Evolutionary conservation across 805 yeast genomes (phyloP).

Genomic region (Wickerhamomyces tratensis): DNA sequence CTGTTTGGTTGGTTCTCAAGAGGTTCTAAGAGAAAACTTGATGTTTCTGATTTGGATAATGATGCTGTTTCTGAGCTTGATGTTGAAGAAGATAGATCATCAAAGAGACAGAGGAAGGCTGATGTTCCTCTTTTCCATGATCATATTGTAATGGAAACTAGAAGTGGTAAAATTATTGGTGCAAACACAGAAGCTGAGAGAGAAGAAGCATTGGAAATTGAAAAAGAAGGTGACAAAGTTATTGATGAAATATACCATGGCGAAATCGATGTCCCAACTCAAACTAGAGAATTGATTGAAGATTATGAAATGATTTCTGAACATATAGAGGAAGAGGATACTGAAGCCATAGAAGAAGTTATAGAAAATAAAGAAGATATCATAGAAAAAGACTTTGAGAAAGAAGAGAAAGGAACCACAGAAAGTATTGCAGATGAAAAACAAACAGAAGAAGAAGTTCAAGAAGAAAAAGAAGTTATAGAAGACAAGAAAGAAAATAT

Average conservation of each 20-base stretch:
- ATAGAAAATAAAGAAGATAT: no score
- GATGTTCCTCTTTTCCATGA: neutral
- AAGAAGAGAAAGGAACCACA: neutral
- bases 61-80: neutral
- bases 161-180: conserved; percentile 22
- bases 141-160: conserved; percentile 18
- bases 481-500: neutral
- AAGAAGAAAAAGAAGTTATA: neutral
- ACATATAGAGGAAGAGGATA: neutral
- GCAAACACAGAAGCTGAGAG: conserved; percentile 17
- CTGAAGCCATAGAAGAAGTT: no score
- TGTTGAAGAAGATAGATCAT: neutral
- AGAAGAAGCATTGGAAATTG: conserved; percentile 11
- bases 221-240: conserved; percentile 10
- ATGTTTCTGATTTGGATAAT: no score
- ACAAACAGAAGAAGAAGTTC: neutral
- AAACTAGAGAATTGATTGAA: conserved; percentile 6
- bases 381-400: neutral
- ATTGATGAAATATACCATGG: conserved; percentile 15
- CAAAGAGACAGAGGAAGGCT: neutral
- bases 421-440: neutral
- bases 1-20: no score
- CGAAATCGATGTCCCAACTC: conserved; percentile 1
- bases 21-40: no score
- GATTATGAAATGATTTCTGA: conserved; percentile 8